Evolutionary conservation across 192 early-diverging fungal genomes (phyloP).

Genomic region (Backusella australiensis): DNA sequence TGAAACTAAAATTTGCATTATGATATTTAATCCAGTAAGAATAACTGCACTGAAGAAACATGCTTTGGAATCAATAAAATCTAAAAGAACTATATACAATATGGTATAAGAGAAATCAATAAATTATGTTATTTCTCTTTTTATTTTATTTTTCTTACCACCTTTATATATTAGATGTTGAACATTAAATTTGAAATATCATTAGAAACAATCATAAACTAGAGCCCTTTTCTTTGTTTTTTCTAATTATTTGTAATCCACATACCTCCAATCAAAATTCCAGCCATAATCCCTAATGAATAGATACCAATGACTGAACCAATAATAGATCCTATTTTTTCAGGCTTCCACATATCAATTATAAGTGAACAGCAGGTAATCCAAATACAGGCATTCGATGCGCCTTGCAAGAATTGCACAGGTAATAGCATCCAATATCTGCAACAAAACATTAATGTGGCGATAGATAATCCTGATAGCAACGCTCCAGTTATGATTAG

Average conservation of each 20-base stretch:
- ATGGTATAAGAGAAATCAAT: not conserved
- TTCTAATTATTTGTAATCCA: not conserved
- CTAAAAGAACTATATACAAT: conserved; percentile 2
- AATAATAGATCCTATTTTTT: not conserved
- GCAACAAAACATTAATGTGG: not conserved
- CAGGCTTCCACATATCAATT: not conserved
- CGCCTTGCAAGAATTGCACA: not conserved
- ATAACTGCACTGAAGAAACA: not conserved
- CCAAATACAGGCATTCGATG: conserved; percentile 4
- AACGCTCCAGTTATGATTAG: not conserved
- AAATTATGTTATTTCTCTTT: not conserved
- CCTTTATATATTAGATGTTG: not conserved
- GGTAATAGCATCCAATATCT: conserved; percentile 1
- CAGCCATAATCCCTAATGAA: not conserved
- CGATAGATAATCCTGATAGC: not conserved
- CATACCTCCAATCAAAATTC: conserved; percentile 1
- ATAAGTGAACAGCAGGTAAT: conserved; percentile 3
- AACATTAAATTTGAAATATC: not conserved
- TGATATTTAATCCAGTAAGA: not conserved
- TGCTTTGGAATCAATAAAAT: not conserved
- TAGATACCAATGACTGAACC: not conserved
- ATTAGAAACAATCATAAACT: no score
- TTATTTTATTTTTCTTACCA: not conserved
- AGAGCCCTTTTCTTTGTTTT: not conserved
- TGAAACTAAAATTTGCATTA: not conserved